These are phyloP conservation scores for Ophiocordyceps camponoti-rufipedis DNA, from an alignment of 2,329 filamentous ascomycete species.

Conservation along the genomic window DNA sequence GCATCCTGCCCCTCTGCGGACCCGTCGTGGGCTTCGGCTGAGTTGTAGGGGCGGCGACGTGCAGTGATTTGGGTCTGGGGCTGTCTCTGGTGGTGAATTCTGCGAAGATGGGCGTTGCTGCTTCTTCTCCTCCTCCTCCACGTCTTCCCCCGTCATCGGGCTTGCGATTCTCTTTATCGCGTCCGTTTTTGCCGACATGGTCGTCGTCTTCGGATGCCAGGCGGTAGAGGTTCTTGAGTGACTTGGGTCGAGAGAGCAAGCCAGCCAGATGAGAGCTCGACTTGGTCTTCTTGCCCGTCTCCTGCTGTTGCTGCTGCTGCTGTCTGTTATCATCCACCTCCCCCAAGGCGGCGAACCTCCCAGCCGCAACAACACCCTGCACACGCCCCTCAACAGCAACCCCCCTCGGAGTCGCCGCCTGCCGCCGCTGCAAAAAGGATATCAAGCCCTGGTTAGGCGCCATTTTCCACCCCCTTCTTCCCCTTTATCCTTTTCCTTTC, in stretches of 20 bases:
- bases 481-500: neutral
- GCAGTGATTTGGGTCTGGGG: too few species aligned
- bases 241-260: slow-evolving; percentile 58
- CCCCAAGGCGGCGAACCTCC: slow-evolving; percentile 25
- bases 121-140: too few species aligned
- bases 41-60: too few species aligned
- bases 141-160: slow-evolving; percentile 20
- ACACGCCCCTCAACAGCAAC: slow-evolving; percentile 1
- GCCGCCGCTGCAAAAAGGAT: slow-evolving; percentile 30
- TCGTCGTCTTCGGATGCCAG: slow-evolving; percentile 32
- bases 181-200: slow-evolving; percentile 22
- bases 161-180: slow-evolving; percentile 66
- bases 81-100: slow-evolving; percentile 34
- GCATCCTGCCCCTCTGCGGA: slow-evolving; percentile 18
- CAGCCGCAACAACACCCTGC: slow-evolving; percentile 12
- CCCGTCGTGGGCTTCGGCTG: slow-evolving; percentile 12
- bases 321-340: slow-evolving; percentile 24
- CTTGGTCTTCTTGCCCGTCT: slow-evolving; percentile 60
- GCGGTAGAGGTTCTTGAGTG: slow-evolving; percentile 46
- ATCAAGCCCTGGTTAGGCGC: slow-evolving; percentile 25
- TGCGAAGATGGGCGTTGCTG: slow-evolving; percentile 57
- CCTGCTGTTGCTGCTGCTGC: slow-evolving; percentile 28
- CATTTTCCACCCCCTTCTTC: neutral
- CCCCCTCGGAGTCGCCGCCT: slow-evolving; percentile 22
- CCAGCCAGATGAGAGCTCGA: slow-evolving; percentile 67